These are phyloP conservation scores for Mucor irregularis DNA, from an alignment of 371 early-diverging fungal species.

Conservation along the genomic window DNA sequence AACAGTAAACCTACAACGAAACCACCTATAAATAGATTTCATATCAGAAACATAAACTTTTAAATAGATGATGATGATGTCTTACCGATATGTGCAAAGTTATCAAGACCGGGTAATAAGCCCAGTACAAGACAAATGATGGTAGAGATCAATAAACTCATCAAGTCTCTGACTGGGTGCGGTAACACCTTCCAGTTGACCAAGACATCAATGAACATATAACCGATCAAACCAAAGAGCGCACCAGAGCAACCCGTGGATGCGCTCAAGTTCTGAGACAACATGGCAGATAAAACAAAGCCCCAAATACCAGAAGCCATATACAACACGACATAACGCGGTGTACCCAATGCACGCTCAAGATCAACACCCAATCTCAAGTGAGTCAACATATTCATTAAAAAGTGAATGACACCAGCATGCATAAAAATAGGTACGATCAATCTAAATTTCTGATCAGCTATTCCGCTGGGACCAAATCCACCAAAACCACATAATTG, in stretches of 20 bases:
- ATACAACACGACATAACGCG: conserved; percentile 76
- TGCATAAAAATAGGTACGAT: conserved; percentile 86
- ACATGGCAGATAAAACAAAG: conserved; percentile 78
- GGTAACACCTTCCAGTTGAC: conserved; percentile 76
- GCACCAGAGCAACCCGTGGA: conserved; percentile 86
- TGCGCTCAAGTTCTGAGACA: conserved; percentile 51
- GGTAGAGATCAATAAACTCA: conserved; percentile 66
- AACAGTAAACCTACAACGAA: conserved; percentile 54
- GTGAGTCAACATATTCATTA: conserved; percentile 78
- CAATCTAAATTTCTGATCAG: conserved; percentile 83
- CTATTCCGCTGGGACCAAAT: conserved; percentile 34
- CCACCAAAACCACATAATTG: conserved; percentile 60
- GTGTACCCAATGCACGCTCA: conserved; percentile 75
- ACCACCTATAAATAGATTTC: conserved; percentile 50
- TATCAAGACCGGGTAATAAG: conserved; percentile 74
- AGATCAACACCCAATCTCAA: conserved; percentile 70
- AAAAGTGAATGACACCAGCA: conserved; percentile 79
- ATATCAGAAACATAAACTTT: conserved; percentile 19
- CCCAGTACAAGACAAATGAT: conserved; percentile 72
- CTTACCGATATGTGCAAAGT: conserved; percentile 72
- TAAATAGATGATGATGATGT: conserved; percentile 23
- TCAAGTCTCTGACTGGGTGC: conserved; percentile 69
- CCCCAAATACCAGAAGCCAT: conserved; percentile 77
- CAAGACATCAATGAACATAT: conserved; percentile 77
- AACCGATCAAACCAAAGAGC: conserved; percentile 81